phyloP scores from a whole-genome alignment of 2,329 filamentous ascomycete genomes.

The Calonectria leucothoes region DNA sequence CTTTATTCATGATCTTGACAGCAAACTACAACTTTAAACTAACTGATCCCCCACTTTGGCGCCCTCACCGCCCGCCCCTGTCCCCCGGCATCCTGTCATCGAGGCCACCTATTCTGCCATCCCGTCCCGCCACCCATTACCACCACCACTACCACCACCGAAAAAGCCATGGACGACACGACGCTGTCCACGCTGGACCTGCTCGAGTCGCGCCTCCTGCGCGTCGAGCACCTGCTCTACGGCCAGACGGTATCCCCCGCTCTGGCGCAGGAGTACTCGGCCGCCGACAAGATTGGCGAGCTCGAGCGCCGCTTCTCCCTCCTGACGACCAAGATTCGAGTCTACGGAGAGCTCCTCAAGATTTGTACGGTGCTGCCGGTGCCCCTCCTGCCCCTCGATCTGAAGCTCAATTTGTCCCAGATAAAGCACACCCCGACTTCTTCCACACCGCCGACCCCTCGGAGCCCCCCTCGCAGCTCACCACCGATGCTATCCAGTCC shows the following conservation, averaged over 20 bases:
- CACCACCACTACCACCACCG: conserved; percentile 46
- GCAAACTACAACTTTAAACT: conserved; percentile 34
- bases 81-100: conserved; percentile 23
- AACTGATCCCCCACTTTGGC: conserved; percentile 41
- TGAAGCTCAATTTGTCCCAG: conserved; percentile 45
- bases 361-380: conserved; percentile 61
- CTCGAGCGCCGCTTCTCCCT: conserved; percentile 65
- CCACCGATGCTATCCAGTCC: conserved; percentile 62
- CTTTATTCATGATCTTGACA: conserved; percentile 19
- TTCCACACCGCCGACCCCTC: conserved; percentile 61
- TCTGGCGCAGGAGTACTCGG: conserved; percentile 52
- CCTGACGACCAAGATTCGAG: conserved; percentile 63
- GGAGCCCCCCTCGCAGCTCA: conserved; percentile 63
- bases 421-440: conserved; percentile 65
- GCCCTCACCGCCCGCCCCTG: conserved; percentile 31
- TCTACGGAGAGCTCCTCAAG: conserved; percentile 69
- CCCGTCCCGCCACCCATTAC: conserved; percentile 4
- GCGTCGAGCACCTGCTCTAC: conserved; percentile 69
- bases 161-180: conserved; percentile 63
- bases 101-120: conserved; percentile 26
- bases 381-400: neutral
- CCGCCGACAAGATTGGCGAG: conserved; percentile 57
- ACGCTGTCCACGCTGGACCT: conserved; percentile 66
- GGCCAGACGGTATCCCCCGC: conserved; percentile 53
- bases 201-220: conserved; percentile 68